Evolutionary conservation across 768 basidiomycete species (phyloP).

Genomic region (Gloeopeniophorella convolvens): DNA sequence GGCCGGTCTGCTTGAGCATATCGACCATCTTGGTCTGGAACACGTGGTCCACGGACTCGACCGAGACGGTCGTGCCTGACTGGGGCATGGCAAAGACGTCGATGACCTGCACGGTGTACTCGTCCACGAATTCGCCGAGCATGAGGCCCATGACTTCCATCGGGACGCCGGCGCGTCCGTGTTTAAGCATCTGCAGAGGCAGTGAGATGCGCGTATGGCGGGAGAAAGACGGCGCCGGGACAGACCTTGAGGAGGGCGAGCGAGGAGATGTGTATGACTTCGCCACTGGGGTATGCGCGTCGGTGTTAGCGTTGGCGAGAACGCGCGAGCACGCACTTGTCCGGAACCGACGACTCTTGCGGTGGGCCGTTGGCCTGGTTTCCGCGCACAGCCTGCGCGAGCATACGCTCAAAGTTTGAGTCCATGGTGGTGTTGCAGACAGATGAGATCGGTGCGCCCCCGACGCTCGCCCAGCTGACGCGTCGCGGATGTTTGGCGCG

Average conservation of each 20-base stretch:
- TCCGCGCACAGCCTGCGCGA: slow-evolving; percentile 27
- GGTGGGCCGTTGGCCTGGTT: slow-evolving; percentile 21
- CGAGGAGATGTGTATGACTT: slow-evolving; percentile 95
- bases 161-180: slow-evolving; percentile 96
- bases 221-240: background rate
- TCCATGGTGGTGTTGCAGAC: slow-evolving; percentile 27
- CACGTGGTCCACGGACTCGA: slow-evolving; percentile 97
- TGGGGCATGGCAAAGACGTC: slow-evolving; percentile 99
- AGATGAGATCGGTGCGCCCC: too few species aligned
- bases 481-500: slow-evolving; percentile 22
- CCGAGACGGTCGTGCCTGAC: slow-evolving; percentile 93
- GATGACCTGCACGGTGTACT: slow-evolving; percentile 89
- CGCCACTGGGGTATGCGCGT: slow-evolving; percentile 49
- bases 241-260: slow-evolving; percentile 91
- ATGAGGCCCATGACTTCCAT: slow-evolving; percentile 99
- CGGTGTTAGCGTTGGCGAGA: background rate
- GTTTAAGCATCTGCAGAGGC: slow-evolving; percentile 87
- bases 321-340: slow-evolving; percentile 50
- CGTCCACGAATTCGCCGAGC: slow-evolving; percentile 98
- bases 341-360: slow-evolving; percentile 53
- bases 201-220: slow-evolving; percentile 11
- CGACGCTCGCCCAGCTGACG: too few species aligned
- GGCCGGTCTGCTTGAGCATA: slow-evolving; percentile 98
- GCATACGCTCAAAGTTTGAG: slow-evolving; percentile 29
- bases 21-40: slow-evolving; percentile 98